Conservation (phyloP, 202 grass and related monocot species). For the Digitaria exilis region DNA sequence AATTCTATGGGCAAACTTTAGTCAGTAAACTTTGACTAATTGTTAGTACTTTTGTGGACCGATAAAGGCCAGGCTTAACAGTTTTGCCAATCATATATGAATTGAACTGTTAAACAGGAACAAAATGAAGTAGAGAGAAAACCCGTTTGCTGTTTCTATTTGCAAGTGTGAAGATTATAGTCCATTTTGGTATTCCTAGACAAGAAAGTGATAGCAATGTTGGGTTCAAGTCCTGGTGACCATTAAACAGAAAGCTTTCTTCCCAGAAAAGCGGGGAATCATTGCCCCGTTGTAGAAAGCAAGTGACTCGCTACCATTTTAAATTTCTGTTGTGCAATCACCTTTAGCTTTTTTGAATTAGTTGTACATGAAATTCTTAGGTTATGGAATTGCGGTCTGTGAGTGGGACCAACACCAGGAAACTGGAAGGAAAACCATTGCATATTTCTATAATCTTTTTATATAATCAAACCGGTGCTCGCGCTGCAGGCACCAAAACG, state of each 20-base stretch:
- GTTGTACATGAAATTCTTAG: neutral
- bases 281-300: neutral
- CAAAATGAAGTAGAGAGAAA: neutral
- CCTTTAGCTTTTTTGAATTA: conserved; percentile 9
- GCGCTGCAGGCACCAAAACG: conserved; percentile 55
- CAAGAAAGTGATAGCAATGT: neutral
- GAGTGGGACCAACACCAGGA: neutral
- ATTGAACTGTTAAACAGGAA: conserved; percentile 5
- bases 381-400: too few species aligned
- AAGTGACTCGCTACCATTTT: neutral
- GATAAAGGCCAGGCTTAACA: neutral
- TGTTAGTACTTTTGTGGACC: neutral
- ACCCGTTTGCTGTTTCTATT: neutral
- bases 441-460: neutral
- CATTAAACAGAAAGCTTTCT: neutral
- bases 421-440: neutral
- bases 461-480: neutral
- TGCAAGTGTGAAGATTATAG: neutral
- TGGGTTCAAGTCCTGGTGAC: neutral
- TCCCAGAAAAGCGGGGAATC: neutral
- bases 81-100: neutral
- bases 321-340: neutral
- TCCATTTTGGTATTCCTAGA: neutral
- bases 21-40: neutral
- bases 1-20: neutral